These are phyloP conservation scores for Spiraea crenata DNA, from an alignment of 331 rosid genomes.

Conservation along the genomic window DNA sequence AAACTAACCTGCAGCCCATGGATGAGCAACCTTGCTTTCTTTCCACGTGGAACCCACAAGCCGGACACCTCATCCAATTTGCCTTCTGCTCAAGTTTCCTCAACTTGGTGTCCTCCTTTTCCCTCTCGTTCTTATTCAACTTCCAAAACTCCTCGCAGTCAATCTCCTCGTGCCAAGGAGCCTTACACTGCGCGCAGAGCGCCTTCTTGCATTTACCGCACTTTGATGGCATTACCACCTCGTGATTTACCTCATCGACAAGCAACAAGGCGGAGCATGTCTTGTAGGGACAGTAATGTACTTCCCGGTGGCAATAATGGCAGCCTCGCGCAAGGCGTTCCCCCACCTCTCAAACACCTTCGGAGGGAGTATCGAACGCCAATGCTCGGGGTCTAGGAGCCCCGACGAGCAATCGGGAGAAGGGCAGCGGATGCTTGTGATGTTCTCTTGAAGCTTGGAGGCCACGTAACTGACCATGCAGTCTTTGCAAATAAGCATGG, in stretches of 20 bases:
- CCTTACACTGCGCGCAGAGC: slow-evolving; percentile 4
- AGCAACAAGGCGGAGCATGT: not conserved
- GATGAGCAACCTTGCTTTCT: not conserved
- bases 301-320: not conserved
- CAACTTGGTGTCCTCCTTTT: not conserved
- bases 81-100: not conserved
- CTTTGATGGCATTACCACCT: not conserved
- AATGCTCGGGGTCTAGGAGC: not conserved
- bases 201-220: not conserved
- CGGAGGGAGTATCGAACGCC: not conserved
- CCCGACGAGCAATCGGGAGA: slow-evolving; percentile 8
- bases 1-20: slow-evolving; percentile 11
- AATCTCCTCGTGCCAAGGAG: not conserved
- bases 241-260: not conserved
- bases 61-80: slow-evolving; percentile 4
- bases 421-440: slow-evolving; percentile 3
- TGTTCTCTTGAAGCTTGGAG: slow-evolving; percentile 16
- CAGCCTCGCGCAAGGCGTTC: not conserved
- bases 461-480: not conserved
- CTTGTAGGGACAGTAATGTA: not conserved
- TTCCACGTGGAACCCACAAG: not conserved
- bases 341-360: not conserved
- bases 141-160: not conserved
- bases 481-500: slow-evolving; percentile 1
- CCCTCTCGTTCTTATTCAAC: slow-evolving; percentile 12